These are phyloP conservation scores for Heterobasidion parviporum DNA, from an alignment of 1,284 basidiomycete genomes.

Conservation along the genomic window DNA sequence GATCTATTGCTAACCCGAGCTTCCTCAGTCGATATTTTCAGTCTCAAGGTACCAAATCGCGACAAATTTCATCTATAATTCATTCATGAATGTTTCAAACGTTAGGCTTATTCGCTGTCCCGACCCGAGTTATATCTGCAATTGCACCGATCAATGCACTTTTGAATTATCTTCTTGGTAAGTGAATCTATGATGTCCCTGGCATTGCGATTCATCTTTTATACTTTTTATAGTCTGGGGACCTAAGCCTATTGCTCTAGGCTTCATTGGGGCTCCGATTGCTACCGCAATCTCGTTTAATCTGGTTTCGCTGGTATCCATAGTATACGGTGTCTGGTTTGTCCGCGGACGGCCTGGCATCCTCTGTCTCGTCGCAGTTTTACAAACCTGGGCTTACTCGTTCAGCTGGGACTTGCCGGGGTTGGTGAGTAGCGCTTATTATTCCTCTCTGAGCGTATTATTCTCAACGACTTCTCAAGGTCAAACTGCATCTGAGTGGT, in stretches of 20 bases:
- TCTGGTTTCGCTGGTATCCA: slow-evolving; percentile 62
- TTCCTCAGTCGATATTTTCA: slow-evolving; percentile 74
- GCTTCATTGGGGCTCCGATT: slow-evolving; percentile 91
- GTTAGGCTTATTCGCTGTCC: slow-evolving; percentile 74
- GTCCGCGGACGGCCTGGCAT: slow-evolving; percentile 79
- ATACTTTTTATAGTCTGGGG: slow-evolving; percentile 66
- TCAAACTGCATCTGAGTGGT: slow-evolving; percentile 78
- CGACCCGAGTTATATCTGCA: slow-evolving; percentile 78
- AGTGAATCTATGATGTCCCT: slow-evolving; percentile 4
- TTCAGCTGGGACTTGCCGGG: slow-evolving; percentile 72
- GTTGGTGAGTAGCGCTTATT: slow-evolving; percentile 35
- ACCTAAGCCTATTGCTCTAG: slow-evolving; percentile 66
- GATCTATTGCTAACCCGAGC: slow-evolving; percentile 18
- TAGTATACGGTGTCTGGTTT: slow-evolving; percentile 69
- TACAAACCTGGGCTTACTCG: slow-evolving; percentile 64
- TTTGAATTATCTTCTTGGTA: slow-evolving; percentile 79
- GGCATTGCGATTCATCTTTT: slow-evolving; percentile 1
- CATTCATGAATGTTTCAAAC: background rate
- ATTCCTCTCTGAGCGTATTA: background rate
- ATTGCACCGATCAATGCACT: slow-evolving; percentile 84
- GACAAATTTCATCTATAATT: background rate
- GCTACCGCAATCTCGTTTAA: slow-evolving; percentile 88
- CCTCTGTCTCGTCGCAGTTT: slow-evolving; percentile 65
- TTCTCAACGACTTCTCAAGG: slow-evolving; percentile 15
- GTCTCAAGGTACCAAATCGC: slow-evolving; percentile 53